Base-by-base conservation (phyloP, 2,329 filamentous ascomycete species). In the Penicillium sp. region DNA sequence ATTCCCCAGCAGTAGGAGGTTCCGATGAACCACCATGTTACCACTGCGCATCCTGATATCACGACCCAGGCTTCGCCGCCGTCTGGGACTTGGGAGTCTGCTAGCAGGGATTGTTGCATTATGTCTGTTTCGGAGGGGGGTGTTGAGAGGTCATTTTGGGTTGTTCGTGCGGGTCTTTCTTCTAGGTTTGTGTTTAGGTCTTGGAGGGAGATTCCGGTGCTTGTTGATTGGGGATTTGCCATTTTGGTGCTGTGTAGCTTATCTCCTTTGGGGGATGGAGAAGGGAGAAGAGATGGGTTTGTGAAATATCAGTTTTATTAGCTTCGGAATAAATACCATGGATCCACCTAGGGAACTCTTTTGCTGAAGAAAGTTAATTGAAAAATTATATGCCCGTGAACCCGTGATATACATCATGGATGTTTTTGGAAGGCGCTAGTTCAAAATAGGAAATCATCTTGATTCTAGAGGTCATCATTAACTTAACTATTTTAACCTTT, bases 1-100 rank as follows among this genome's bases (percentile, higher is more conserved):
- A 88, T 78, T 25, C 85, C 86, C 84, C 85, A 88, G 61, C 78
- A 79, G 65, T 85, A 85, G 8, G 78, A 78, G 0, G 79, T 82
- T 50, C 84, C 84, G 49, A 82, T 78, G 51, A 81, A 77, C 83
- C 82, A 85, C 75, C 83, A 87, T 2, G 80, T 77, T 12, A 85
- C 65, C 1, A 83, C 66, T 2, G 79, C 77, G 62, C 81, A 83
- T 33, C 75, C 77, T 3, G 70, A 71, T 25, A 87, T 80, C 8
- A 86, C 75, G 76, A 70, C 54, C 69, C 69, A 71, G 33, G 62
- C 68, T 35, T 69, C 62, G 6, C 68, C 69, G 17, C 69, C 68
- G 19, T 71, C 69, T 4, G 69, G 69, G 10, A 71, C 77, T 29
- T 75, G 63, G 0, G 77, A 75, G 66, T 83, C 81, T 6, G 75